Evolutionary conservation across 1,284 basidiomycete genomes (phyloP), one percentile per base, ranked within the genome.

Genomic region (Coniferiporia sulphurascens): DNA sequence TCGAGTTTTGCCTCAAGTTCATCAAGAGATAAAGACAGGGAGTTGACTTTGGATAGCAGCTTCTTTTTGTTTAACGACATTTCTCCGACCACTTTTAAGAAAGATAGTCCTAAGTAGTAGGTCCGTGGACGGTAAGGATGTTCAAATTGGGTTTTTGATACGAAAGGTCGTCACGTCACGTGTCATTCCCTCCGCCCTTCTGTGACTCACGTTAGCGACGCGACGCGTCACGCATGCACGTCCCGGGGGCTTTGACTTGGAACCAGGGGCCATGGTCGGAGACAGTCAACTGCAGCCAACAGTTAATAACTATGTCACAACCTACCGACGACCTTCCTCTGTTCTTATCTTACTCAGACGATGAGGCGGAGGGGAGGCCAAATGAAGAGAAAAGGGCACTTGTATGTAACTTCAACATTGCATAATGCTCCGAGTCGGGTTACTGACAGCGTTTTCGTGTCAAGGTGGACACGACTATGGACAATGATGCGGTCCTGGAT

Each of bases 1-100:
- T 84, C 81, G 0, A 91, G 77, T 4, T 77, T 71, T 1, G 76
- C 72, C 68, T 91, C 88, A 8, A 92, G 79, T 12, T 83, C 82
- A 57, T 86, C 82, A 17, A 92, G 78, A 1, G 86, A 85, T 15
- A 72, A 69, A 35, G 76, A 72, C 21, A 90, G 75, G 1, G 76
- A 70, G 1, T 75, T 67, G 1, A 89, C 74, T 64, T 77, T 85
- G 15, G 76, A 70, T 52, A 78, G 80, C n/a, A 84, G 72, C 70
- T 80, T 83, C 49, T 74, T 67, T 1, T 82, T 80, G 68, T 83
- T 81, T 35, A 75, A 75, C 19, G 80, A 75, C 84, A 86, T 87
- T 54, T 35, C 44, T 15, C 27, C 27, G n/a, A n/a, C n/a, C n/a
- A n/a, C n/a, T n/a, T n/a, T n/a, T n/a, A n/a, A n/a, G n/a, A n/a